A percentile compares a stretch with the other conserved stretches of the same genome.
Conservation (phyloP, 179 eudicot species). For the Nepenthes alata region DNA sequence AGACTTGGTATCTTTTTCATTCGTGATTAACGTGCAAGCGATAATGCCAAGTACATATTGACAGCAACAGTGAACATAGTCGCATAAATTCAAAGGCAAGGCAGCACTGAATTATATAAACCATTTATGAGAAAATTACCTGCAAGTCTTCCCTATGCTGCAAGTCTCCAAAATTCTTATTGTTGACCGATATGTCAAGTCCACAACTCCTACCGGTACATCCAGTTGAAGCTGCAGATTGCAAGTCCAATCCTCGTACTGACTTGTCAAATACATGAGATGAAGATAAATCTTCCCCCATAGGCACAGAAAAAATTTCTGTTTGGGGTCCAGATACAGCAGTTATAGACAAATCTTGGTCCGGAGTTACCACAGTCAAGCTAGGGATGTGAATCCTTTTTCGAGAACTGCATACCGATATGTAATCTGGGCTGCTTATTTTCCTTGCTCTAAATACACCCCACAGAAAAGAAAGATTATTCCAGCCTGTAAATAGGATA, state of each 20-base stretch:
- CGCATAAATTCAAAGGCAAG: neutral
- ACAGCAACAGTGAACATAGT: too few species aligned
- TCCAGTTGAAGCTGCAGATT: slow-evolving; percentile 7
- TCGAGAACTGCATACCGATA: neutral
- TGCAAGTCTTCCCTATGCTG: slow-evolving; percentile 6
- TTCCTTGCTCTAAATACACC: slow-evolving; percentile 31
- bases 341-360: slow-evolving; percentile 3
- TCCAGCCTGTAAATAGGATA: slow-evolving; percentile 34
- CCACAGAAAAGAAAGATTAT: slow-evolving; percentile 33
- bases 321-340: slow-evolving; percentile 6
- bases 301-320: slow-evolving; percentile 6
- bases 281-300: slow-evolving; percentile 11
- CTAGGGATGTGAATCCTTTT: slow-evolving; percentile 4
- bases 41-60: too few species aligned
- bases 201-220: slow-evolving; percentile 5
- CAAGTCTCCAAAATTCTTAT: slow-evolving; percentile 1
- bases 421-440: slow-evolving; percentile 5
- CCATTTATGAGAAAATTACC: slow-evolving; percentile 7
- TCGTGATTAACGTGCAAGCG: neutral
- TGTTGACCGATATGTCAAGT: slow-evolving; percentile 8
- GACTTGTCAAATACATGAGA: slow-evolving; percentile 11
- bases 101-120: neutral
- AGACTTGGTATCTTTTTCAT: too few species aligned
- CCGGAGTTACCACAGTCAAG: slow-evolving; percentile 7
- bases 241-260: slow-evolving; percentile 8